Conservation (phyloP, 2,329 filamentous ascomycete species). For the Albophoma yamanashiensis region DNA sequence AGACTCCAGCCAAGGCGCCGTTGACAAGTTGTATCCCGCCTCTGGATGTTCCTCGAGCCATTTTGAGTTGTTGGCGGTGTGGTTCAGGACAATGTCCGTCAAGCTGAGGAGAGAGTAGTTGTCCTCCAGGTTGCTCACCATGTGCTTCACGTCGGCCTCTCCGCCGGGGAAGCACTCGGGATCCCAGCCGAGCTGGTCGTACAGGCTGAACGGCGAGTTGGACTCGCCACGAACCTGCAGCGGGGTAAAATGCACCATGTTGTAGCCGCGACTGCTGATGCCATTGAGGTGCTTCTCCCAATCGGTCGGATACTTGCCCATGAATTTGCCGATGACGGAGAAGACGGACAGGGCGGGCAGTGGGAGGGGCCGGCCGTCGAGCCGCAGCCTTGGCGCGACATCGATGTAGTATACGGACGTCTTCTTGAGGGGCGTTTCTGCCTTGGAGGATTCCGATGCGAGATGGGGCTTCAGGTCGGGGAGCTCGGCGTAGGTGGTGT, state of each 20-base stretch:
- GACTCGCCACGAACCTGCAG: conserved; percentile 80
- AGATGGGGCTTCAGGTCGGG: conserved; percentile 45
- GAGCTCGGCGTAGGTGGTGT: conserved; percentile 82
- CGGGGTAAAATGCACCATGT: conserved; percentile 98
- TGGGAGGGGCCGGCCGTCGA: conserved; percentile 66
- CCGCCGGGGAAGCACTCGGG: conserved; percentile 71
- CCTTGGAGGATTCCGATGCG: conserved; percentile 10
- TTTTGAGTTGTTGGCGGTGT: conserved; percentile 89
- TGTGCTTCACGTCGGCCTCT: conserved; percentile 65
- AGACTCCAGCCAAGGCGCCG: conserved; percentile 67
- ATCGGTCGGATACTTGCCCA: conserved; percentile 82
- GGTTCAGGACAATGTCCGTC: conserved; percentile 96
- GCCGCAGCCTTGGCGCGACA: conserved; percentile 69
- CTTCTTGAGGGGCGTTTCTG: conserved; percentile 41
- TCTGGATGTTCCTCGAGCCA: conserved; percentile 95
- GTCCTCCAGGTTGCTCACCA: conserved; percentile 74
- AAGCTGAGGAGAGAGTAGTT: conserved; percentile 77
- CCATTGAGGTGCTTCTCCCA: conserved; percentile 86
- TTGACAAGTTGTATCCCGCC: conserved; percentile 86
- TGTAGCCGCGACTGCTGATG: conserved; percentile 87
- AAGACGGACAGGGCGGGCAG: conserved; percentile 84
- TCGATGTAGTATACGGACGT: conserved; percentile 87
- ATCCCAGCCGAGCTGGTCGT: conserved; percentile 85
- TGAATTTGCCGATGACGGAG: conserved; percentile 94
- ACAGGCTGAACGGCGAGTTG: conserved; percentile 96